Conservation (phyloP, 805 yeast species). For the Millerozyma miso region DNA sequence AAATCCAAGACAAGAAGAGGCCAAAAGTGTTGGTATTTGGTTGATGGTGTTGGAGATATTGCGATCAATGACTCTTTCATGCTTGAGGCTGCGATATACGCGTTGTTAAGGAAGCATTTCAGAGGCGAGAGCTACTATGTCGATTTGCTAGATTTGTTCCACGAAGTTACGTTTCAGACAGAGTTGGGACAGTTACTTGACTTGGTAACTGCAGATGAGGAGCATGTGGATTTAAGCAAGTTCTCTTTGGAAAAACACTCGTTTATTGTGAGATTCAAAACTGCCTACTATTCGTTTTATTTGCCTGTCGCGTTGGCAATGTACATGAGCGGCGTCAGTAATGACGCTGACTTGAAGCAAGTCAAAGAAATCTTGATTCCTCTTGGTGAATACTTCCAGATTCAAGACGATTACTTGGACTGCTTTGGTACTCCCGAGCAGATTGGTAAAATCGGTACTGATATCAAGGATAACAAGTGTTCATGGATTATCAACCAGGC, state of each 20-base stretch:
- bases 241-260: constrained; percentile 88
- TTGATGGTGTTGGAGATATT: constrained; percentile 75
- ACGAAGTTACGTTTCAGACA: constrained; percentile 95
- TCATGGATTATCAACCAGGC: constrained; percentile 97
- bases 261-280: constrained; percentile 92
- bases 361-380: constrained; percentile 86
- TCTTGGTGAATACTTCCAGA: constrained; percentile 97
- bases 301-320: constrained; percentile 96
- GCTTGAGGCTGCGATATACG: constrained; percentile 92
- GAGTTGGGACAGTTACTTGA: constrained; percentile 96
- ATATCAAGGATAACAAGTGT: constrained; percentile 96
- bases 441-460: constrained; percentile 98
- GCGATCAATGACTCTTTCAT: constrained; percentile 97
- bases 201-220: constrained; percentile 96
- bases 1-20: constrained; percentile 95
- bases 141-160: constrained; percentile 89
- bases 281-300: constrained; percentile 96
- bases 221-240: constrained; percentile 80
- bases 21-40: constrained; percentile 95
- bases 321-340: constrained; percentile 79
- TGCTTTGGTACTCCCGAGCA: constrained; percentile 97
- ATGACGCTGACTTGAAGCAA: constrained; percentile 76
- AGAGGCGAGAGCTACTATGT: constrained; percentile 76
- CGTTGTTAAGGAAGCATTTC: constrained; percentile 86
- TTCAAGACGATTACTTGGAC: constrained; percentile 95